A percentile compares a stretch with the other conserved stretches of the same genome.
Conservation (phyloP, 2,329 filamentous ascomycete species). For the Scytalidium lignicola region DNA sequence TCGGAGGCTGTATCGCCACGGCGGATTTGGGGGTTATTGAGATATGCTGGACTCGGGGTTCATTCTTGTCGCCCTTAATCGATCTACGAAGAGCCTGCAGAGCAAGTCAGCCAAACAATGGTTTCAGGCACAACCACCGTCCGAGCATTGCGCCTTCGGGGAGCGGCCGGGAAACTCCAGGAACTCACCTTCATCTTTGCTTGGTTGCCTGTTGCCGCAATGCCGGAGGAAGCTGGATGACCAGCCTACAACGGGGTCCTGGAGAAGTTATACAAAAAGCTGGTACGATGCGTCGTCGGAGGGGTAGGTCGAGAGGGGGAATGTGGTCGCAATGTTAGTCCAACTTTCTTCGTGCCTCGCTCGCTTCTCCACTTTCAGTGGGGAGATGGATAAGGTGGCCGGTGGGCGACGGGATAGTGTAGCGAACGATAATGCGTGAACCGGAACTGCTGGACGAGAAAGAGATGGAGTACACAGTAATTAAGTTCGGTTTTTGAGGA, state of each 20-base stretch:
- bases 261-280: neutral
- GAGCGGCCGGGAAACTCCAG: neutral
- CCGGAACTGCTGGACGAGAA: too few relatives aligned
- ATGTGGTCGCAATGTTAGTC: neutral
- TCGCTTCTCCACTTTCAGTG: neutral
- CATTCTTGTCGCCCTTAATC: slow-evolving; percentile 64
- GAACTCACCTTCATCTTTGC: slow-evolving; percentile 1
- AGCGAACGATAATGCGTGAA: too few relatives aligned
- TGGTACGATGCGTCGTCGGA: neutral
- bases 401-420: too few relatives aligned
- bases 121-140: neutral
- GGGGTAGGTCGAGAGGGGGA: neutral
- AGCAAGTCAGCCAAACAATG: neutral
- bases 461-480: too few relatives aligned
- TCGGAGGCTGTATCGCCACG: slow-evolving; percentile 65
- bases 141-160: neutral
- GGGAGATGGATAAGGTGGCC: neutral
- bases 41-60: slow-evolving; percentile 54
- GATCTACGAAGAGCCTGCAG: slow-evolving; percentile 58
- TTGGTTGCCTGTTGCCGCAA: neutral
- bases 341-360: neutral
- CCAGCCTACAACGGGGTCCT: neutral
- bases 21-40: slow-evolving; percentile 67
- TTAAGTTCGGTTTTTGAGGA: too few relatives aligned
- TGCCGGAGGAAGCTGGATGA: neutral